phyloP scores from a whole-genome alignment of 2,329 filamentous ascomycete species.

The Fusarium scirpi region DNA sequence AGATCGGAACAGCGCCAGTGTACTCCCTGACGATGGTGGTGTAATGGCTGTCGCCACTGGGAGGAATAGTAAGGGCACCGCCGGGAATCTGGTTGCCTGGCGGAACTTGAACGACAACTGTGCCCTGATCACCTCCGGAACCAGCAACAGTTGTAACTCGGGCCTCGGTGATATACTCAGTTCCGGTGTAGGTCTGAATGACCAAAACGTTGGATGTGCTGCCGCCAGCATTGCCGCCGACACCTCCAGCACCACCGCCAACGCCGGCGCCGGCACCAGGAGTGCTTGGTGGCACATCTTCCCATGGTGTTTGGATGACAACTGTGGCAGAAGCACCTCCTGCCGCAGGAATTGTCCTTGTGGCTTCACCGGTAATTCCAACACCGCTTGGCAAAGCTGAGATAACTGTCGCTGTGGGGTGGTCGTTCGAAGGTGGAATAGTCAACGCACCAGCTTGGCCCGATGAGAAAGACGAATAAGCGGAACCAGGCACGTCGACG shows the following conservation, averaged over 20 bases:
- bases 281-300: conserved; percentile 30
- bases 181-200: conserved; percentile 37
- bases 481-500: conserved; percentile 31
- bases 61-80: conserved; percentile 32
- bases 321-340: conserved; percentile 33
- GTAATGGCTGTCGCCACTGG: conserved; percentile 26
- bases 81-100: conserved; percentile 19
- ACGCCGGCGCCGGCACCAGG: neutral
- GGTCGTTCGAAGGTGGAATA: conserved; percentile 29
- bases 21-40: conserved; percentile 33
- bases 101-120: conserved; percentile 36
- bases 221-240: neutral
- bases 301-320: conserved; percentile 38
- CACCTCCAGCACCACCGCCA: neutral
- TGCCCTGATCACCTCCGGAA: conserved; percentile 17
- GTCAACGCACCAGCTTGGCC: conserved; percentile 34
- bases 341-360: conserved; percentile 28
- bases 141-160: conserved; percentile 23
- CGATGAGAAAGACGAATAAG: conserved; percentile 29
- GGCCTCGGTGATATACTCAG: conserved; percentile 26
- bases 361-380: conserved; percentile 17
- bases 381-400: conserved; percentile 29
- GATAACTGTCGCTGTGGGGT: conserved; percentile 32
- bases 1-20: conserved; percentile 18
- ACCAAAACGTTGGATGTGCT: conserved; percentile 27